Evolutionary conservation across 2,329 filamentous ascomycete genomes (phyloP), one percentile per base, ranked within the genome.

Genomic region (Aschersonia sp.): DNA sequence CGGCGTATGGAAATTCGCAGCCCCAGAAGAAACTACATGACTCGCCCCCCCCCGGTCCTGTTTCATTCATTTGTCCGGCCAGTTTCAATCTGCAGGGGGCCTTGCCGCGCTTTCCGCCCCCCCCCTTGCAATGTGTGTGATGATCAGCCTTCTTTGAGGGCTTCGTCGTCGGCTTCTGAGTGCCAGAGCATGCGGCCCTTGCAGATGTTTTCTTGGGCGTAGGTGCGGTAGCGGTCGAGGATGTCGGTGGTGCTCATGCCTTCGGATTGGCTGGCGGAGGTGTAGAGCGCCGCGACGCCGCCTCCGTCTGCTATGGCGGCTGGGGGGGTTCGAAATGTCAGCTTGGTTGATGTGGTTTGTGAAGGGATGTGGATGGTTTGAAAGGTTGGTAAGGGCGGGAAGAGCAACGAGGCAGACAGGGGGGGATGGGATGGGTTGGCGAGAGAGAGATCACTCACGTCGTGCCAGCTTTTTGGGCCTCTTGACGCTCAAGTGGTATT

Each of bases 271-370:
- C 48, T 40, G 9, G 60, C 63, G 47, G 73, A 73, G 51, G 69
- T 70, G 54, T 74, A 78, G 57, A 79, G 75, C 4, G 68, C 69
- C 3, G 70, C 75, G 6, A 79, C 57, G 2, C 72, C 71, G 48
- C 71, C 67, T 4, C 73, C 75, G 56, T 78, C 73, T 12, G 78
- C 72, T 12, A 73, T 64, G 35, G 73, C 67, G 43, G 35, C 35
- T 38, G 35, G 7, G 35, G 35, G 12, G 3, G 3, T 1, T 38
- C 35, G 35, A 38, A 9, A 4, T 12, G 3, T 38, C 7, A 7
- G 32, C 3, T 3, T 38, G 32, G 32, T 38, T 20, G 20, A 20
- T 20, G 20, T 38, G 6, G 32, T 10, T 7, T 10, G 32, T 3
- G 10, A 7, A 6, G 32, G 10, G 32, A 10, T 38, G 20, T 38